These are phyloP conservation scores for Geosmithia morbida DNA, from an alignment of 2,329 filamentous ascomycete species.

Conservation along the genomic window DNA sequence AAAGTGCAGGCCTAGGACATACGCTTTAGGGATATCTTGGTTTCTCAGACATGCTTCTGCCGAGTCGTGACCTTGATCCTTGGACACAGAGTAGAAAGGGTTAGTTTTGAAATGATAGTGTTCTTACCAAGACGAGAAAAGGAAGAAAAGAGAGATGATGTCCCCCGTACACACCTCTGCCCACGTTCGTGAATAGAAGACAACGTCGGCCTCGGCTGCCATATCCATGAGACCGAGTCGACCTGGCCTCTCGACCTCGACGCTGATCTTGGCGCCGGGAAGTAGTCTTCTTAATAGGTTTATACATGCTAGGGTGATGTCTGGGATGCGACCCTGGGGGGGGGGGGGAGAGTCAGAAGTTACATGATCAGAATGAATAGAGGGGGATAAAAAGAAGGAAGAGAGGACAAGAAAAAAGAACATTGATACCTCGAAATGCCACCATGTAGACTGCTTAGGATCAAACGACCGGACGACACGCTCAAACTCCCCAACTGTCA, in stretches of 20 bases:
- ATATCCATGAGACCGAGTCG: conserved; percentile 44
- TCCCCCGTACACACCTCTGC: conserved; percentile 30
- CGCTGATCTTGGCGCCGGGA: conserved; percentile 39
- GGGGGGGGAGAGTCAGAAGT: neutral
- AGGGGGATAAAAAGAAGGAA: neutral
- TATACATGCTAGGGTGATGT: conserved; percentile 45
- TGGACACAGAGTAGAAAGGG: no score
- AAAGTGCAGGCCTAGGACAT: conserved; percentile 8
- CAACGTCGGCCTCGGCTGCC: conserved; percentile 48
- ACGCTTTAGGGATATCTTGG: conserved; percentile 31
- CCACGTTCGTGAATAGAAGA: conserved; percentile 63
- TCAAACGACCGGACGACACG: conserved; percentile 22
- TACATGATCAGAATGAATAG: neutral
- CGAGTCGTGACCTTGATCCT: conserved; percentile 24
- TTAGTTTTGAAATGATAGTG: no score
- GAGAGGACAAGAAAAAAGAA: neutral
- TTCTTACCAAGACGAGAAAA: no score
- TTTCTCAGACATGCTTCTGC: conserved; percentile 34
- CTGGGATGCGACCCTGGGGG: conserved; percentile 45
- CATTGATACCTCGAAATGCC: conserved; percentile 52
- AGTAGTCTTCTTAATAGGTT: conserved; percentile 31
- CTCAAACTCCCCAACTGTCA: conserved; percentile 48
- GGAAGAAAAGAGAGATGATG: no score
- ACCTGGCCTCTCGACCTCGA: conserved; percentile 59
- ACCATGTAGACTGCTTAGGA: conserved; percentile 34